phyloP scores from a whole-genome alignment of 495 filamentous ascomycete species.

The Barbatosphaeria neglecta region DNA sequence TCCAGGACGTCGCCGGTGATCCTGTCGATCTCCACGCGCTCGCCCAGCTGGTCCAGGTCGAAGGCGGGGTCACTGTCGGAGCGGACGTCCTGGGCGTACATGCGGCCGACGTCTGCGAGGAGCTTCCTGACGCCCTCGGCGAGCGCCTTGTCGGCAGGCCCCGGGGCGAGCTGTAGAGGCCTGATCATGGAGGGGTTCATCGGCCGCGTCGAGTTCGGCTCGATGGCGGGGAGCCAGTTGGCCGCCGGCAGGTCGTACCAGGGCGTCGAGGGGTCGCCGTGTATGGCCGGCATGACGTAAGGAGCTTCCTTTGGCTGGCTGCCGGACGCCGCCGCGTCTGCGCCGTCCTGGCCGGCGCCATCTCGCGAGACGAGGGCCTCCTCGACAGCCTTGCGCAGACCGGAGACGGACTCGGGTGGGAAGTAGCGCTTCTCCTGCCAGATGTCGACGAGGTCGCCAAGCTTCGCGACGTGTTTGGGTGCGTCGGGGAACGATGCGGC shows the following conservation, averaged over 20 bases:
- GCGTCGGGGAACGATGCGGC: conserved; percentile 52
- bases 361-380: conserved; percentile 21
- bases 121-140: conserved; percentile 56
- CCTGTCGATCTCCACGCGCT: conserved; percentile 49
- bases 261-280: conserved; percentile 63
- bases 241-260: conserved; percentile 82
- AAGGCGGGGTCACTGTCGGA: conserved; percentile 18
- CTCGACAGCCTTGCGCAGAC: conserved; percentile 47
- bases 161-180: conserved; percentile 60
- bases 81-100: conserved; percentile 36
- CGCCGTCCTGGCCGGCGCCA: neutral
- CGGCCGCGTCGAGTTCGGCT: conserved; percentile 60
- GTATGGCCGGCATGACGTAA: conserved; percentile 59
- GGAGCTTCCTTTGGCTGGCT: conserved; percentile 42
- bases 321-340: conserved; percentile 4
- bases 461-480: conserved; percentile 54
- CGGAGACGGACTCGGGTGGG: conserved; percentile 39
- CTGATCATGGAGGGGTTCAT: conserved; percentile 62
- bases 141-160: conserved; percentile 57
- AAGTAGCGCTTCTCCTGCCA: conserved; percentile 68
- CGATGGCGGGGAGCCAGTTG: conserved; percentile 67
- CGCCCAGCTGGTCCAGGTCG: conserved; percentile 66
- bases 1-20: conserved; percentile 46
- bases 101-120: conserved; percentile 53
- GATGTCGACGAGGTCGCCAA: conserved; percentile 55